phyloP scores from a whole-genome alignment of 192 early-diverging fungal genomes.

The Umbelopsis isabellina region DNA sequence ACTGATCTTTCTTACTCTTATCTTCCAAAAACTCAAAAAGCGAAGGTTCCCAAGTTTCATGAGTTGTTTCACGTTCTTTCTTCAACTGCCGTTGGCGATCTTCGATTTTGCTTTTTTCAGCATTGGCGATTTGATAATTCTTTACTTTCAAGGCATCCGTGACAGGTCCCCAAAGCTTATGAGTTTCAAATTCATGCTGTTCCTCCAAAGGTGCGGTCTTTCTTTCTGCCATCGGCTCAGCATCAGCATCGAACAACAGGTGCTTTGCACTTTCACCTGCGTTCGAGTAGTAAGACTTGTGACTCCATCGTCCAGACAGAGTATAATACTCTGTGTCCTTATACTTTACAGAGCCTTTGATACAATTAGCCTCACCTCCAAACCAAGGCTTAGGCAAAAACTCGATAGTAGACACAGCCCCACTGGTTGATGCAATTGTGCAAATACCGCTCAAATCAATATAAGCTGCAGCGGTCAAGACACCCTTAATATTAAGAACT shows the following conservation, averaged over 20 bases:
- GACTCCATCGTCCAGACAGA: constrained; percentile 40
- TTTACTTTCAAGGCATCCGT: constrained; percentile 65
- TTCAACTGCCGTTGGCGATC: constrained; percentile 67
- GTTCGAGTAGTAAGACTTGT: constrained; percentile 36
- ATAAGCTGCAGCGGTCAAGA: constrained; percentile 63
- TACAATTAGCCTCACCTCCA: constrained; percentile 62
- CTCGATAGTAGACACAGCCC: constrained; percentile 58
- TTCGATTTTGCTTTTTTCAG: constrained; percentile 70
- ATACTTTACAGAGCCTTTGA: constrained; percentile 36
- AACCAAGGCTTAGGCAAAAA: constrained; percentile 69
- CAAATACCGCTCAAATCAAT: constrained; percentile 65
- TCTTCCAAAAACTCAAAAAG: constrained; percentile 37
- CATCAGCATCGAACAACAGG: constrained; percentile 66
- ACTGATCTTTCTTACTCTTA: constrained; percentile 1
- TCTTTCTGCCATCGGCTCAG: constrained; percentile 58
- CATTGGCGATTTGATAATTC: constrained; percentile 67
- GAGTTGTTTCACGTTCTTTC: constrained; percentile 59
- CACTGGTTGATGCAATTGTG: constrained; percentile 57
- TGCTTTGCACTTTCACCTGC: constrained; percentile 32
- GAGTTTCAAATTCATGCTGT: constrained; percentile 68
- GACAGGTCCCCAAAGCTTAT: constrained; percentile 68
- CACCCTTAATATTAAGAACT: constrained; percentile 61
- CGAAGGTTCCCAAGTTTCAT: constrained; percentile 41
- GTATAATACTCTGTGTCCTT: constrained; percentile 30
- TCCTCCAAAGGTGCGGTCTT: constrained; percentile 61